Base-by-base conservation (phyloP, 352 stramenopile species). In the Pythium brassicae region DNA sequence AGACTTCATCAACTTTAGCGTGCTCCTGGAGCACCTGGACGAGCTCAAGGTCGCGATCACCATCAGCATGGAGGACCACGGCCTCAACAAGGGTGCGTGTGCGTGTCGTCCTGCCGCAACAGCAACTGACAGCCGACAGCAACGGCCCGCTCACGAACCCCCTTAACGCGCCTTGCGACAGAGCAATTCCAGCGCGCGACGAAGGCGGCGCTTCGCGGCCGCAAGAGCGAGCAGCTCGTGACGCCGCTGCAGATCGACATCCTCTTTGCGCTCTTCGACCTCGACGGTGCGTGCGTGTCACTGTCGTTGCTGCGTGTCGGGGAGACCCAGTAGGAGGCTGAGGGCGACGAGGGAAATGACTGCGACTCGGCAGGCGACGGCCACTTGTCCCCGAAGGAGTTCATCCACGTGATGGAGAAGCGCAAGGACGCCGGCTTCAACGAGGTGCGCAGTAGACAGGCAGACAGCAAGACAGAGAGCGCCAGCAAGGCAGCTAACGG, bases 381-480 rank as follows among this genome's bases (percentile, higher is more conserved):
- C 17, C 66, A 87, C 50, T 65, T 95, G 48, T 92, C 83, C 0
- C 76, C 80, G 8, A 88, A 76, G 22, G 85, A 95, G 50, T 93
- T 95, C 57, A 84, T 95, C 47, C 67, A 91, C 6, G 83, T 95
- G 17, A 95, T 95, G 85, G 71, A 91, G 48, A 91, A 87, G 56
- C 81, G 85, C 63, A 89, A 90, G 57, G 82, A 92, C 51, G 83
- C 76, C 29, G 85, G 81, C 20, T 88, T 91, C 53, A 92, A 84
- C 23, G 71, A 91, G 72, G 85, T 95, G 71, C 19, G 55, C 15
- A 12, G n/a, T n/a, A n/a, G 50, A 22, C 6, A 23, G 10, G 23
- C 14, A 29, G 1, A 17, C 32, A 37, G 32, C 32, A 7, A 37
- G 32, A 37, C 8, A 37, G 32, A 37, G 32, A 14, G 32, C 32